Evolutionary conservation across 148 eudicot genomes (phyloP), one percentile per base, ranked within the genome.

Genomic region (Drosera capensis): DNA sequence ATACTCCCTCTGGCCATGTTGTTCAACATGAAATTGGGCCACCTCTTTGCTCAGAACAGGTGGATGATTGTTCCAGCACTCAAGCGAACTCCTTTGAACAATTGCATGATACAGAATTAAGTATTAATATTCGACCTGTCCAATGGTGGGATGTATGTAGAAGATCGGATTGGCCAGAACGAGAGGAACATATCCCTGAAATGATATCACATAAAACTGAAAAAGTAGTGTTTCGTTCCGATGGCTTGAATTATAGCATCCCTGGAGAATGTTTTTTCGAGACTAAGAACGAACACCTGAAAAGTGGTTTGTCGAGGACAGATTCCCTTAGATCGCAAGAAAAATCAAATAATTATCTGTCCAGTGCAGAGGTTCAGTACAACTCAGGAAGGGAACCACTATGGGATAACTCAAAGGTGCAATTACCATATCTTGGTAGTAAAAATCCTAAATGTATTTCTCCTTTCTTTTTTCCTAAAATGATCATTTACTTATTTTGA

Each of bases 1-100:
- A 71, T 52, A 64, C 87, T 41, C 66, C 92, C 16, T 60, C 81
- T 54, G 93, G 96, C 34, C 57, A 56, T 46, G 42, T 86, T 59
- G 69, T 72, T 38, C 92, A 86, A 42, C 72, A 86, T 63, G 73
- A 59, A 45, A 42, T 86, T 53, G 65, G 63, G 30, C 48, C 62
- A 20, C 42, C 70, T 43, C 23, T 59, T 64, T 71, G 62, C 22
- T 43, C 52, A 59, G 79, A 78, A 39, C 31, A 28, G 31, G 30
- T 59, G 19, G 49, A 41, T 25, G 40, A 12, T 46, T 15, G 43
- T 2, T 39, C 18, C 14, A 45, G 31, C 17, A 24, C 30, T 45
- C 26, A 45, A 9, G n/a, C 30, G 15, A 8, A 9, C 8, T 45
- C 45, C 45, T 15, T 41, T 18, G 21, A 13, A 15, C 49, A 45